Conservation (phyloP, 106 monocot species). For the Acorus gramineus region DNA sequence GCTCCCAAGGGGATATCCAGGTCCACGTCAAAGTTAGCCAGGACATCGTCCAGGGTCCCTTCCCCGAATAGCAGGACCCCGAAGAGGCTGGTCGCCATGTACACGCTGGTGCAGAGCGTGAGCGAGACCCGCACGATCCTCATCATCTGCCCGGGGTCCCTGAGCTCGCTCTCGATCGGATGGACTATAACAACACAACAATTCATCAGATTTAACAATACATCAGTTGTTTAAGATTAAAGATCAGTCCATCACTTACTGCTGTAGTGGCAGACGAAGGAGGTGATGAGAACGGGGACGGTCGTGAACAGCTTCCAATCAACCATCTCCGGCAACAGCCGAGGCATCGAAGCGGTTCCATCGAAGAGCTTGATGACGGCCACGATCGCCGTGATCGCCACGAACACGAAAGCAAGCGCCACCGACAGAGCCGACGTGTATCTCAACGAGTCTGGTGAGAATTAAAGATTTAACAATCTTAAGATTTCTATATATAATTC, state of each 20-base stretch:
- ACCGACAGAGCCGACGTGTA: slow-evolving; percentile 18
- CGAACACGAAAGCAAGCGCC: slow-evolving; percentile 13
- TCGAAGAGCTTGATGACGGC: slow-evolving; percentile 3
- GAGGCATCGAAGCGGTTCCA: slow-evolving; percentile 8
- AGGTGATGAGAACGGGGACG: slow-evolving; percentile 13
- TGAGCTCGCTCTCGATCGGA: slow-evolving; percentile 17
- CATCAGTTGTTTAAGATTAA: background rate
- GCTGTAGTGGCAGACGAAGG: slow-evolving; percentile 18
- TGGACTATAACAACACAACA: slow-evolving; percentile 7
- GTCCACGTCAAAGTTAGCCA: slow-evolving; percentile 21
- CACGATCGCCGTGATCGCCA: slow-evolving; percentile 10
- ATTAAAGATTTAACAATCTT: background rate
- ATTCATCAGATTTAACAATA: background rate
- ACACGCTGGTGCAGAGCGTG: slow-evolving; percentile 8
- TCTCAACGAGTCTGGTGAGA: slow-evolving; percentile 14
- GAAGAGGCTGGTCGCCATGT: slow-evolving; percentile 19
- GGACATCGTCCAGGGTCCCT: slow-evolving; percentile 13
- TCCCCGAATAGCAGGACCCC: slow-evolving; percentile 20
- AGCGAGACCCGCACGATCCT: slow-evolving; percentile 4
- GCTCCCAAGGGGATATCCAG: slow-evolving; percentile 1
- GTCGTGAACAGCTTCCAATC: slow-evolving; percentile 21
- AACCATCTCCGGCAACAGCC: slow-evolving; percentile 1
- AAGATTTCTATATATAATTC: background rate
- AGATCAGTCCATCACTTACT: slow-evolving; percentile 1
- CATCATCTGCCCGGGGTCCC: slow-evolving; percentile 5